phyloP scores from a whole-genome alignment of 2,329 filamentous ascomycete genomes.

The Calonectria crousiana region DNA sequence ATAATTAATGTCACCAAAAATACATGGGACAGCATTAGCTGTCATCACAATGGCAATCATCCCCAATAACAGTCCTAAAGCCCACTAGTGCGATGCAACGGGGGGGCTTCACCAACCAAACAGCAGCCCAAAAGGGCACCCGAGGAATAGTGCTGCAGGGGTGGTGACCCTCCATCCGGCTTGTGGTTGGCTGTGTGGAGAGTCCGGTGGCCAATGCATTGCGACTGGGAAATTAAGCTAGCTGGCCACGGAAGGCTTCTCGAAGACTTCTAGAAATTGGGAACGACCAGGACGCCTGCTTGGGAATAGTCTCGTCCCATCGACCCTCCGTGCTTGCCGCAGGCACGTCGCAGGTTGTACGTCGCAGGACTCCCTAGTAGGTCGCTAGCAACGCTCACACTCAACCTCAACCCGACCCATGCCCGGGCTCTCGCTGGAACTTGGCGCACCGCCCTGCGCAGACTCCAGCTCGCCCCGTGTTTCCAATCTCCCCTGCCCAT shows the following conservation, averaged over 20 bases:
- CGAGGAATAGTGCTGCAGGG: conserved; percentile 24
- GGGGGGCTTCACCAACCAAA: background rate
- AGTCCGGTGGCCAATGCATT: conserved; percentile 42
- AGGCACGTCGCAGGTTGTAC: conserved; percentile 26
- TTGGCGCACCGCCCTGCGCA: conserved; percentile 4
- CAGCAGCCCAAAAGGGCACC: conserved; percentile 18
- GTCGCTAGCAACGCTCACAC: conserved; percentile 6
- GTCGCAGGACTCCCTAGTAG: background rate
- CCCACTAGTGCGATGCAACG: background rate
- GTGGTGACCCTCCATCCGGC: conserved; percentile 19
- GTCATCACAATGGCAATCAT: conserved; percentile 14
- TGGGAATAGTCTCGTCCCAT: conserved; percentile 5
- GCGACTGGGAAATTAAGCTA: conserved; percentile 47
- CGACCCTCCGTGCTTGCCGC: conserved; percentile 25
- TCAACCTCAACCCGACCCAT: background rate
- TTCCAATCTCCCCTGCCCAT: conserved; percentile 22
- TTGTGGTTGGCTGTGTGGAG: conserved; percentile 45
- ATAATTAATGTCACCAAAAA: conserved; percentile 3
- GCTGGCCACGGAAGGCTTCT: conserved; percentile 50
- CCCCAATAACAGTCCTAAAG: conserved; percentile 9
- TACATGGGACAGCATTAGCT: background rate
- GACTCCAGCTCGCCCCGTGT: conserved; percentile 25
- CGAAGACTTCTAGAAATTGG: conserved; percentile 48
- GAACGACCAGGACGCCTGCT: background rate
- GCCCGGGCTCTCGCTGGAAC: background rate